Percentiles rank a stretch among this genome's conserved stretches.
Conservation (phyloP, 202 grass and related monocot species). For the Carex sylvatica region DNA sequence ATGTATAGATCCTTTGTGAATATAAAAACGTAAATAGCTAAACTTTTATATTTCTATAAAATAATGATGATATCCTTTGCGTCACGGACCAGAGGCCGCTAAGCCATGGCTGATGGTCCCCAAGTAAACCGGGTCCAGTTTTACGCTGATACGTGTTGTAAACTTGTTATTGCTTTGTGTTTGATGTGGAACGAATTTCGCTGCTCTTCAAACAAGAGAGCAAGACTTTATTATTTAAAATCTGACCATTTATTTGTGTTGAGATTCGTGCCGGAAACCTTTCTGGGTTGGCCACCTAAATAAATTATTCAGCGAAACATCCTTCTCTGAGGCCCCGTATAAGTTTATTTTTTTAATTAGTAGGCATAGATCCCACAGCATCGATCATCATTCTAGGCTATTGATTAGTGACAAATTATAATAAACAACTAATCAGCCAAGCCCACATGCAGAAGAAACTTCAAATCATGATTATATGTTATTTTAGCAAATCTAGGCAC, state of each 20-base stretch:
- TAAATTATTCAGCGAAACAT: conserved; percentile 17
- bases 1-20: too few species aligned
- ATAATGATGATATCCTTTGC: too few species aligned
- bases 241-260: too few species aligned
- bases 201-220: too few species aligned
- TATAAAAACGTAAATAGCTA: too few species aligned
- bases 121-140: background rate
- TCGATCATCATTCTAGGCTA: background rate
- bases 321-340: conserved; percentile 6
- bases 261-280: conserved; percentile 17
- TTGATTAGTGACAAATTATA: conserved; percentile 24
- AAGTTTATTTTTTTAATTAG: background rate
- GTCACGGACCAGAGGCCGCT: background rate
- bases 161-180: background rate
- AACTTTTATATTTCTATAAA: too few species aligned
- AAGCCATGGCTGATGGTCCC: background rate
- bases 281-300: conserved; percentile 5
- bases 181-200: too few species aligned
- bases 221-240: too few species aligned
- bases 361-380: conserved; percentile 36
- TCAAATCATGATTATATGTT: conserved; percentile 35
- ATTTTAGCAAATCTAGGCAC: conserved; percentile 27
- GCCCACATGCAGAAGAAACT: conserved; percentile 34
- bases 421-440: background rate
- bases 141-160: background rate